Evolutionary conservation across 2,329 filamentous ascomycete genomes (phyloP).

Genomic region (Trichoderma afroharzianum): DNA sequence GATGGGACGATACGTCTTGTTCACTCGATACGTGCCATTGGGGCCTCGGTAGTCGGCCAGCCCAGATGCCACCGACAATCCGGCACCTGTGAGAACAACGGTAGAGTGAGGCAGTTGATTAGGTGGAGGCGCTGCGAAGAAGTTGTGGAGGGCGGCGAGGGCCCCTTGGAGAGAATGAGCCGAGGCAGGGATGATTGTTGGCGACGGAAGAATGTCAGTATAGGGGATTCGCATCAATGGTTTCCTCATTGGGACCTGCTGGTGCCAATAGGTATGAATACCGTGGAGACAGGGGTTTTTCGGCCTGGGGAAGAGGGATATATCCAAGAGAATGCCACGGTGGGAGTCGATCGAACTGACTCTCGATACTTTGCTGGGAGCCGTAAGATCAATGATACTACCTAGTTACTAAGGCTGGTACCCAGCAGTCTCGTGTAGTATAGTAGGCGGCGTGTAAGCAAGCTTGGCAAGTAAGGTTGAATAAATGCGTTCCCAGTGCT

Average conservation of each 20-base stretch:
- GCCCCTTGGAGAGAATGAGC: constrained; percentile 70
- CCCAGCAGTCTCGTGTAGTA: not conserved
- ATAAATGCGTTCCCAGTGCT: not conserved
- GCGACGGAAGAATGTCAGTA: constrained; percentile 73
- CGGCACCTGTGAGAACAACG: constrained; percentile 69
- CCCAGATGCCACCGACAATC: constrained; percentile 88
- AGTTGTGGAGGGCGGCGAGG: constrained; percentile 70
- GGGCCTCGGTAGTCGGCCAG: constrained; percentile 88
- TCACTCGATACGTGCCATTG: constrained; percentile 88
- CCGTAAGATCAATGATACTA: too few species aligned
- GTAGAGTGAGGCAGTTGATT: constrained; percentile 45
- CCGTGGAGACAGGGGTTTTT: not conserved
- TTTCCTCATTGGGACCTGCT: constrained; percentile 53
- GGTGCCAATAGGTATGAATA: not conserved
- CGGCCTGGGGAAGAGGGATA: not conserved
- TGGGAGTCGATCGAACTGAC: not conserved
- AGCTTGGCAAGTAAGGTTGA: too few species aligned
- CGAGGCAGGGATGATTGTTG: constrained; percentile 68
- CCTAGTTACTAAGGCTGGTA: not conserved
- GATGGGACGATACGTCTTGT: constrained; percentile 85
- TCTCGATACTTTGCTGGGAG: not conserved
- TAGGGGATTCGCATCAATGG: constrained; percentile 86
- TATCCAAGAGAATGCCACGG: not conserved
- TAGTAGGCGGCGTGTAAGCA: not conserved
- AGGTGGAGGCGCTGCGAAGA: constrained; percentile 63